Evolutionary conservation across 129 eudicot genomes (phyloP).

Genomic region (Ambrosia artemisiifolia): DNA sequence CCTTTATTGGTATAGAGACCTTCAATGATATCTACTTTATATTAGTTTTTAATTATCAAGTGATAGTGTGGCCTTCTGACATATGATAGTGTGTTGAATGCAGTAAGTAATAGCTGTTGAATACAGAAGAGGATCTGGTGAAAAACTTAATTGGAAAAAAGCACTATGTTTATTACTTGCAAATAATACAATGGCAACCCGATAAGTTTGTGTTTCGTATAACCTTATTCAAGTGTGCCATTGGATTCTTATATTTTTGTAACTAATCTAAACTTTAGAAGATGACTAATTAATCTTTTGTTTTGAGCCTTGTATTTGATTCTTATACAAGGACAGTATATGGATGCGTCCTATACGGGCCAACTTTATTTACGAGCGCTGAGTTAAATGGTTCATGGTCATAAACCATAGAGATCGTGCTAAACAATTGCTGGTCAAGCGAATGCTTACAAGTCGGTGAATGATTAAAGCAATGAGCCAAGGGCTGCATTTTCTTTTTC

Average conservation of each 20-base stretch:
- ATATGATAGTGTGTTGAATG: too few relatives aligned
- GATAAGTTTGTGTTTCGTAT: constrained; percentile 12
- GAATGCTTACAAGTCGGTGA: neutral
- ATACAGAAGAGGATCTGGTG: constrained; percentile 11
- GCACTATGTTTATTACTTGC: constrained; percentile 11
- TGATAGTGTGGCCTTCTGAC: too few relatives aligned
- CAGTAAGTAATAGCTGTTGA: constrained; percentile 5
- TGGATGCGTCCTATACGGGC: too few relatives aligned
- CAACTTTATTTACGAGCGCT: too few relatives aligned
- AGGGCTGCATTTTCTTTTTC: neutral
- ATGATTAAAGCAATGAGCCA: neutral
- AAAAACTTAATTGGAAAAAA: constrained; percentile 2
- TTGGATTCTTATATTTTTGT: constrained; percentile 13
- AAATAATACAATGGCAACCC: constrained; percentile 4
- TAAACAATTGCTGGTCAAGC: neutral
- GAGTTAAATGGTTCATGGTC: too few relatives aligned
- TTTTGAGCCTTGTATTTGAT: neutral
- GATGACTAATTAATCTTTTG: neutral
- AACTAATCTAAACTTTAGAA: constrained; percentile 9
- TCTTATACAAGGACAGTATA: neutral
- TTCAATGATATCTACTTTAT: too few relatives aligned
- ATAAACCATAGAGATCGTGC: neutral
- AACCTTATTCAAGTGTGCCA: constrained; percentile 12
- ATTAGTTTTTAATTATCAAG: too few relatives aligned
- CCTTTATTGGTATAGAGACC: too few relatives aligned